Conservation (phyloP, 1,139 yeast species). For the Magnusiomyces tetraspermus region DNA sequence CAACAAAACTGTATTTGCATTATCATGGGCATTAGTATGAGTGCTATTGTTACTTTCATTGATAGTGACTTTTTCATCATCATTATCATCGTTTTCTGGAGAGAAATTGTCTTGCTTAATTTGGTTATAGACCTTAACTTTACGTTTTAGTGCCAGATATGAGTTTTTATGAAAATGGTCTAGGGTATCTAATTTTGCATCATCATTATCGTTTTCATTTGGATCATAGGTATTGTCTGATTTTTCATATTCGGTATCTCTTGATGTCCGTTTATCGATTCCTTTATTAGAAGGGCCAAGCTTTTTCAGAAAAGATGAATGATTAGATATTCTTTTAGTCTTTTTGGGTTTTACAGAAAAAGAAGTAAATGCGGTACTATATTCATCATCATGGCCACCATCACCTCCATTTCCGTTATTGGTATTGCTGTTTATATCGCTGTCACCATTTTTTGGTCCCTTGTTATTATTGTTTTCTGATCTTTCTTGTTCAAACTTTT, state of each 20-base stretch:
- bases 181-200: slow-evolving; percentile 1
- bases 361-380: neutral
- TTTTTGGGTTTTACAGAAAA: slow-evolving; percentile 5
- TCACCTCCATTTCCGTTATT: too few relatives aligned
- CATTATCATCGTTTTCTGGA: slow-evolving; percentile 16
- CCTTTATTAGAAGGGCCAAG: slow-evolving; percentile 8
- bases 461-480: neutral
- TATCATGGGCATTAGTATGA: neutral
- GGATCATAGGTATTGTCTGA: neutral
- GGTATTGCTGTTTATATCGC: too few relatives aligned
- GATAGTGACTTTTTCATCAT: slow-evolving; percentile 8
- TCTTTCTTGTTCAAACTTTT: slow-evolving; percentile 4
- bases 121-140: slow-evolving; percentile 19
- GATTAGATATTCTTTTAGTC: slow-evolving; percentile 1
- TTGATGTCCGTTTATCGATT: neutral
- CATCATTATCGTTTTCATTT: slow-evolving; percentile 4
- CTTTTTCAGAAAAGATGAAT: neutral
- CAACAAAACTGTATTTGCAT: slow-evolving; percentile 4
- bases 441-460: too few relatives aligned
- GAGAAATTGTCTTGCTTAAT: slow-evolving; percentile 18
- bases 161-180: slow-evolving; percentile 2
- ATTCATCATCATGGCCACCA: neutral
- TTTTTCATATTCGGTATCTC: neutral
- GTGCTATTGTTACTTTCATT: too few relatives aligned
- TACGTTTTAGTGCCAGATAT: slow-evolving; percentile 15